These are phyloP conservation scores for Thermothelomyces thermophilus DNA, from an alignment of 2,329 filamentous ascomycete genomes.

Conservation along the genomic window DNA sequence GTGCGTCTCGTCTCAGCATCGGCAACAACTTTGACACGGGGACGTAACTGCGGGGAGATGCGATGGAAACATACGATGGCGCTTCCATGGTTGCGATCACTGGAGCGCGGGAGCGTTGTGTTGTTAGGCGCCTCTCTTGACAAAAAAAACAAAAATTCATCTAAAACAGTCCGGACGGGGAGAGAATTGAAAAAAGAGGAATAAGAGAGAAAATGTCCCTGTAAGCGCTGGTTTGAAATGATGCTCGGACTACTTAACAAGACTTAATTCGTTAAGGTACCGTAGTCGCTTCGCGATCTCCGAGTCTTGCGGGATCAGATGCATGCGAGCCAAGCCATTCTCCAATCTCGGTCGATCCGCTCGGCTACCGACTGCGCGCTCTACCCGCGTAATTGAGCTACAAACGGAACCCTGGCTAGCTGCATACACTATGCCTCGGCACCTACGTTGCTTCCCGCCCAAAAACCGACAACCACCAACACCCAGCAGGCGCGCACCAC, in stretches of 20 bases:
- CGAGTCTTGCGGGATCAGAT: too few species aligned
- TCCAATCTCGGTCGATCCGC: too few species aligned
- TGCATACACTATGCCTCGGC: neutral
- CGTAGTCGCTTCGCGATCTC: too few species aligned
- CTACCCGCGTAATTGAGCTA: too few species aligned
- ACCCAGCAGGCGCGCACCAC: neutral
- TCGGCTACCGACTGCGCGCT: too few species aligned
- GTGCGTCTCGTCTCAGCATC: neutral
- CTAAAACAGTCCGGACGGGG: neutral
- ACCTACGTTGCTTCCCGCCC: neutral
- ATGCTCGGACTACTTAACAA: too few species aligned
- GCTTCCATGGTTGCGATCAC: conserved; percentile 12
- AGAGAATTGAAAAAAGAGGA: too few species aligned
- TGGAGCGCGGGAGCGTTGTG: neutral
- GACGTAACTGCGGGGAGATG: neutral
- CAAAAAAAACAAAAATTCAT: neutral
- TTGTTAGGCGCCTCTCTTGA: neutral
- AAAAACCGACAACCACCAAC: neutral
- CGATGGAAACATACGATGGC: conserved; percentile 14
- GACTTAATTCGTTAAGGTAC: too few species aligned
- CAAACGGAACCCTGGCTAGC: neutral
- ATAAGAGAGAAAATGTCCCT: too few species aligned
- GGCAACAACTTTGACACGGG: too few species aligned
- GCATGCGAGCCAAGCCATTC: too few species aligned
- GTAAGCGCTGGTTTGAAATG: too few species aligned